Base-by-base conservation (phyloP, 495 filamentous ascomycete genomes). In the Penicillium silybi region DNA sequence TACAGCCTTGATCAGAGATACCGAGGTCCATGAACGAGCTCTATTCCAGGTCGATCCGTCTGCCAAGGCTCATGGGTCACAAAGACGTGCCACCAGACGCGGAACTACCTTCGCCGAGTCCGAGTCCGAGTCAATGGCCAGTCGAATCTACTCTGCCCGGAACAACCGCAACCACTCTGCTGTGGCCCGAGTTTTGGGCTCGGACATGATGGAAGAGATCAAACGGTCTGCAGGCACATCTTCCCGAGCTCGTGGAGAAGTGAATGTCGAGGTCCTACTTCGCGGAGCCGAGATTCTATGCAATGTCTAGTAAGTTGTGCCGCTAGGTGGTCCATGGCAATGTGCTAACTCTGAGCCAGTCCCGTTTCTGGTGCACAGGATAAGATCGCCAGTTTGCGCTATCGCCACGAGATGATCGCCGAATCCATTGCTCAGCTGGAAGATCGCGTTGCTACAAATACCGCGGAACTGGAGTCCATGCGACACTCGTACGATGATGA, bases 1-100 rank as follows among this genome's bases (percentile, higher is more conserved):
- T 58, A 97, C 95, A 9, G 80, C 90, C 10, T 68, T 98, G 13
- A 97, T 98, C 58, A 88, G 93, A 49, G 93, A 98, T 68, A 97
- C 92, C 26, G 93, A 98, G 70, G 74, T 84, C 16, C 93, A 98
- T 72, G 93, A 98, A 71, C 87, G 92, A 58, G 95, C 92, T 13
- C 81, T 98, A 4, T 98, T 98, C 73, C 91, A 92, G 32, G 84
- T 95, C 8, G 89, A 91, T 6, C 83, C 89, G 0, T 77, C 88
- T 13, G 53, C 65, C 17, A 76, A 76, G 44, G 39, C 67, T 16
- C 65, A 65, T 58, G 56, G 57, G 34, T 69, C 63, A 16, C 76
- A 62, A 52, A 64, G 61, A 66, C 66, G 72, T 50, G 64, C 75
- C 27, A 76, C 73, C 37, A 68, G 80, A 29, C 63, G 81, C 27